phyloP scores from a whole-genome alignment of 2,329 filamentous ascomycete species.

The Sordariomycetes sp. region DNA sequence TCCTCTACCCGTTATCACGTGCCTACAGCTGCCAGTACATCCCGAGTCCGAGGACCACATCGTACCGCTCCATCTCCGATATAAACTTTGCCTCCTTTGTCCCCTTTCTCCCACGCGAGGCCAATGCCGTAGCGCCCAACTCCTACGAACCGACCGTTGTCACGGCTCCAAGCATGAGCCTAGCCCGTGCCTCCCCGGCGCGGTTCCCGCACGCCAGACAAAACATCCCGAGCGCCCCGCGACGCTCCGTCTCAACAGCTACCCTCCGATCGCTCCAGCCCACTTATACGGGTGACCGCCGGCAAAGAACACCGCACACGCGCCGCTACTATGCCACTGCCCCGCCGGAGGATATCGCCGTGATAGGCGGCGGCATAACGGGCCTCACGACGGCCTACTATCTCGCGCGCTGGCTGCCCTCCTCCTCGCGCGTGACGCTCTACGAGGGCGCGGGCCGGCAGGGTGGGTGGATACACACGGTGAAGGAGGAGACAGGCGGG shows the following conservation, averaged over 20 bases:
- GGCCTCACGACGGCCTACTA: constrained; percentile 73
- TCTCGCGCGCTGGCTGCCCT: constrained; percentile 55
- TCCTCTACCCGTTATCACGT: not conserved
- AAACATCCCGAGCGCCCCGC: not conserved
- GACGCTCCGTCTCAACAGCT: not conserved
- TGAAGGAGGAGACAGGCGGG: constrained; percentile 6
- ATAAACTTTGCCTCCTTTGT: not conserved
- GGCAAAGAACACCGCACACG: not conserved
- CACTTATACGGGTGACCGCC: not conserved
- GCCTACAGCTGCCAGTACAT: not conserved
- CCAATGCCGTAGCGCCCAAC: not conserved
- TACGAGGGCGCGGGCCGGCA: constrained; percentile 62
- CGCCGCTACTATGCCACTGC: not conserved
- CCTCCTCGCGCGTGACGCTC: constrained; percentile 59
- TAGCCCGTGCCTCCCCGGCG: not conserved
- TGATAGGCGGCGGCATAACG: constrained; percentile 75
- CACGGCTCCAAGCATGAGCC: not conserved
- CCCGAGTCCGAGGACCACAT: not conserved
- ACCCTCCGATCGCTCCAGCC: not conserved
- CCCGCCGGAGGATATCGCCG: constrained; percentile 37
- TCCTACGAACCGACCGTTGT: not conserved
- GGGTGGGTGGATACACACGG: constrained; percentile 76
- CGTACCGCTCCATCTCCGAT: not conserved
- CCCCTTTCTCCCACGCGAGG: not conserved
- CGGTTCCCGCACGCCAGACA: not conserved